Conservation (phyloP, 2,329 filamentous ascomycete genomes). For the Ophiostoma sp. region DNA sequence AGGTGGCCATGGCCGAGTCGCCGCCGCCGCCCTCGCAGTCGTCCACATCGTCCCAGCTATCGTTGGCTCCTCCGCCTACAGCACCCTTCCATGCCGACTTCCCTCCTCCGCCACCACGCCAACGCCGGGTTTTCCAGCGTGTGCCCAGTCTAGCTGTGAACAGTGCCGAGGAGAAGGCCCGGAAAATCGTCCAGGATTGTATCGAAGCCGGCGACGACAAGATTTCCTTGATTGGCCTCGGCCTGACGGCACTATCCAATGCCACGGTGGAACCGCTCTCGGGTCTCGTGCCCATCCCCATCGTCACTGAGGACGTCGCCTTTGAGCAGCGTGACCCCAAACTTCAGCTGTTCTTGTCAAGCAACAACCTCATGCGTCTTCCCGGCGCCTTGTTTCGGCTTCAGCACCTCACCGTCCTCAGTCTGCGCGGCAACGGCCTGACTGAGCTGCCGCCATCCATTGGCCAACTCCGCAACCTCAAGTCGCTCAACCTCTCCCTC, state of each 20-base stretch:
- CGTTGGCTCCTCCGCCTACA: conserved; percentile 37
- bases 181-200: conserved; percentile 50
- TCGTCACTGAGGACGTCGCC: conserved; percentile 56
- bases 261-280: conserved; percentile 58
- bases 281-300: conserved; percentile 55
- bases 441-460: conserved; percentile 62
- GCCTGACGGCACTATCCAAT: conserved; percentile 56
- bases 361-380: conserved; percentile 57
- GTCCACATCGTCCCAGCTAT: conserved; percentile 59
- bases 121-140: conserved; percentile 34
- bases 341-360: conserved; percentile 62
- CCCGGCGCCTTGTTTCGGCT: conserved; percentile 64
- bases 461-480: conserved; percentile 57
- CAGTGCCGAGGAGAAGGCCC: conserved; percentile 48
- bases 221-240: conserved; percentile 47
- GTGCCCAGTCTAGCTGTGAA: conserved; percentile 34
- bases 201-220: conserved; percentile 60
- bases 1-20: conserved; percentile 42
- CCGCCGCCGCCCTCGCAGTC: conserved; percentile 59
- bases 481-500: conserved; percentile 64
- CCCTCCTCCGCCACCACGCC: conserved; percentile 41
- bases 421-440: conserved; percentile 64
- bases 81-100: conserved; percentile 38
- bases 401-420: conserved; percentile 63
- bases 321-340: conserved; percentile 61